Conservation (phyloP, 257 asterid species). For the Pogostemon cablin region DNA sequence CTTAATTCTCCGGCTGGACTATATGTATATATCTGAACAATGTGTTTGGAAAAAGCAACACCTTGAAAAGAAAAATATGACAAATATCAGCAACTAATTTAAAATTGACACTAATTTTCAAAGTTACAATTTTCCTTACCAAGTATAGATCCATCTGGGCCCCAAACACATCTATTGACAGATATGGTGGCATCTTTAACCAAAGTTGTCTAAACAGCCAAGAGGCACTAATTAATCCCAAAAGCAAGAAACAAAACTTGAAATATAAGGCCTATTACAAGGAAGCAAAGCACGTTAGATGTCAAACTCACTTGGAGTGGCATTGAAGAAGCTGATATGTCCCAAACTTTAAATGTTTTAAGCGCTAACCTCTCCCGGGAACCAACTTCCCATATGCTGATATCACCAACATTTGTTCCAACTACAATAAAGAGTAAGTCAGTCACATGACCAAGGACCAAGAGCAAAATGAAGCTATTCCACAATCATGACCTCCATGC, state of each 20-base stretch:
- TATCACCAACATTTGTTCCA: conserved; percentile 98
- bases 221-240: conserved; percentile 25
- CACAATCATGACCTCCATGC: conserved; percentile 1
- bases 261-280: conserved; percentile 17
- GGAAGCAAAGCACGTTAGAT: conserved; percentile 25
- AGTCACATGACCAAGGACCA: conserved; percentile 22
- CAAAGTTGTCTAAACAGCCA: conserved; percentile 67
- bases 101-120: conserved; percentile 10
- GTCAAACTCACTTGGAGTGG: conserved; percentile 75
- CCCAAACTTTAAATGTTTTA: conserved; percentile 88
- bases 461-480: conserved; percentile 9
- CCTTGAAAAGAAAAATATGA: conserved; percentile 49
- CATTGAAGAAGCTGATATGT: conserved; percentile 77
- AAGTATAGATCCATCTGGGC: conserved; percentile 89
- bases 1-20: conserved; percentile 75
- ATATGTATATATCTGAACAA: conserved; percentile 81
- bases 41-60: conserved; percentile 88
- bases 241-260: not conserved
- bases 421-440: conserved; percentile 47
- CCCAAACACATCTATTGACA: conserved; percentile 92
- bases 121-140: conserved; percentile 49
- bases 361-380: conserved; percentile 83
- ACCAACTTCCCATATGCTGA: conserved; percentile 98
- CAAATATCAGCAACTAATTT: conserved; percentile 19
- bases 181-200: conserved; percentile 84